A percentile compares a stretch with the other conserved stretches of the same genome.
phyloP scores from a whole-genome alignment of 2,329 filamentous ascomycete genomes.

The Aspergillus cejpii region DNA sequence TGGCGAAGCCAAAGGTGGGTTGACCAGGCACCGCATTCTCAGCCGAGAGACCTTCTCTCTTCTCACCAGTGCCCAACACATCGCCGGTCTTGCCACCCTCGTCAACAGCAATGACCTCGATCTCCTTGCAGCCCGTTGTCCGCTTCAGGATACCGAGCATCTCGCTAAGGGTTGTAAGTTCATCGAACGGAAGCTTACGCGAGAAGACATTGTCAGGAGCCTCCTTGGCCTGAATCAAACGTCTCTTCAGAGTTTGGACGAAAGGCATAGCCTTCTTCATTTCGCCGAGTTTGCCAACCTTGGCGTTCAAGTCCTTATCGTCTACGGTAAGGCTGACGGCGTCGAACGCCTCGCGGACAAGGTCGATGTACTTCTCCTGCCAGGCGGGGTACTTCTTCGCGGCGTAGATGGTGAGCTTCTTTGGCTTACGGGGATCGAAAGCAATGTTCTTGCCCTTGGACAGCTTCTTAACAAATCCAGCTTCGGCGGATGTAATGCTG shows the following conservation, averaged over 20 bases:
- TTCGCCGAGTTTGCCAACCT: conserved; percentile 67
- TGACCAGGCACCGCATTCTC: conserved; percentile 73
- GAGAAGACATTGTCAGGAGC: conserved; percentile 64
- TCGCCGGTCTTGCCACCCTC: conserved; percentile 49
- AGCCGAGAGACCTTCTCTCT: conserved; percentile 55
- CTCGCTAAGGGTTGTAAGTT: conserved; percentile 64
- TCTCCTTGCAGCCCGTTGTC: conserved; percentile 61
- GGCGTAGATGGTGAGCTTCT: conserved; percentile 81
- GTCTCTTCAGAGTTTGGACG: conserved; percentile 77
- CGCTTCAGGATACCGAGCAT: conserved; percentile 77
- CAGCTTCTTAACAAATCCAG: conserved; percentile 68
- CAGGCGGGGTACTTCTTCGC: conserved; percentile 76
- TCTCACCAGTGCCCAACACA: conserved; percentile 46
- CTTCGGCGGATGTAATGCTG: conserved; percentile 81
- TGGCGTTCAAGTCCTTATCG: conserved; percentile 72
- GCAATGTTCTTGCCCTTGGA: conserved; percentile 79
- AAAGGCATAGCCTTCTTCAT: conserved; percentile 99
- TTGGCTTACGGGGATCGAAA: conserved; percentile 87
- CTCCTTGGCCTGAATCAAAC: conserved; percentile 63
- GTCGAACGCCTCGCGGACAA: conserved; percentile 67
- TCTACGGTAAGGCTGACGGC: conserved; percentile 57
- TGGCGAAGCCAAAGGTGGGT: conserved; percentile 80
- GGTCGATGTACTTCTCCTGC: conserved; percentile 84
- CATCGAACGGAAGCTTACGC: conserved; percentile 79
- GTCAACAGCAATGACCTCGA: conserved; percentile 66